Base-by-base conservation (phyloP, 179 eudicot genomes). In the Spinacia oleracea region DNA sequence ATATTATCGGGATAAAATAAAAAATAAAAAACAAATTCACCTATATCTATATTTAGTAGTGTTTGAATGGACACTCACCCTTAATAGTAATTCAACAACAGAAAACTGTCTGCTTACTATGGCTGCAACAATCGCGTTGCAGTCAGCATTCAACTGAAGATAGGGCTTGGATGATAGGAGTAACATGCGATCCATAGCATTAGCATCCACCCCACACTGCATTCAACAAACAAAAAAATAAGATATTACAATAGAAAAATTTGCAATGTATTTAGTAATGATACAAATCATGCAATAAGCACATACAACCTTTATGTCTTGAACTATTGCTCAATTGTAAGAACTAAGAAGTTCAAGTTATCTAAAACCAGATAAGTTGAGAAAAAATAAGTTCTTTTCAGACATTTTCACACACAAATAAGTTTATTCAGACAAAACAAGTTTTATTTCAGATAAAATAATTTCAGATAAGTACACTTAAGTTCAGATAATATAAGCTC, bases 71-170 rank as follows among this genome's bases (percentile, higher is more conserved):
- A 74, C 38, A 63, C 38, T 83, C 82, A 89, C 91, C 86, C 79
- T 84, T 77, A 90, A 63, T 71, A 89, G 84, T 48, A 84, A 74
- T 70, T 81, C 81, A 48, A 90, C 92, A 75, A 86, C 82, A 67
- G 89, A 77, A 70, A 72, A 66, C 66, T 90, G 94, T 72, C 90
- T 78, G 55, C 88, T 79, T 70, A 90, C 91, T 76, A 88, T 78
- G 48, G 94, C 92, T 27, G 92, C 92, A 81, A 82, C 86, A 76
- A 90, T 87, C 5, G 92, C 89, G 67, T 89, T 89, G 63, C 93
- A 89, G 75, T 88, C 89, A 40, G 86, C 86, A 81, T 89, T 88
- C 75, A 90, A 69, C 68, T 90, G 87, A 23, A 90, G 82, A 81
- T 84, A 85, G 34, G 92, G 94, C 83, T 86, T 90, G 55, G 92